Base-by-base conservation (phyloP, 768 basidiomycete species). In the Termitomyces sp. region DNA sequence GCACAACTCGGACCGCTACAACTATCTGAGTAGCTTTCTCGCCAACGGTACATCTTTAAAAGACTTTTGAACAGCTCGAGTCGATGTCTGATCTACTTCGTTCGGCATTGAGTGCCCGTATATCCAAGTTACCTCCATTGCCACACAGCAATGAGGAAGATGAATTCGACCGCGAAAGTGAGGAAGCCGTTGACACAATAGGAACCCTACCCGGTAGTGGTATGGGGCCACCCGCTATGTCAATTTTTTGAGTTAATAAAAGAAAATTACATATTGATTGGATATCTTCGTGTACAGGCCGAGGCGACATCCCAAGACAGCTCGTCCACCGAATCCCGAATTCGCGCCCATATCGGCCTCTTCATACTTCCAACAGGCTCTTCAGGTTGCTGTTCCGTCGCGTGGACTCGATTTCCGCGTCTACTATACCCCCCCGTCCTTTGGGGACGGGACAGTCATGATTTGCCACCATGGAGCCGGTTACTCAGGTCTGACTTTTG, bases 401-500 rank as follows among this genome's bases (percentile, higher is more conserved):
- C 75, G 84, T 7, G 74, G 74, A 18, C 81, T 92, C 5, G 84
- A 88, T 45, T 82, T 85, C 61, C 79, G 95, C 29, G 87, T 85
- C 10, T 97, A 98, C 70, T 90, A 95, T 66, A 89, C 91, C 0
- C 81, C 88, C 1, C 84, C 94, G 1, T 76, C 76, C 45, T 68
- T 71, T 29, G 60, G 72, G 18, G 73, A 76, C 49, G 79, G 76
- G 33, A 86, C 88, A 0, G 83, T 96, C 3, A 81, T 98, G 67
- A 79, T 98, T 5, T 95, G 91, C 71, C 94, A 97, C 63, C 96
- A 99, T 62, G 97, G 97, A 1, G 96, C 93, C 0, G 97, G 97
- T 13, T 93, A 93, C 66, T 87, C 88, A 0, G 97, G 85, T 0
- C 74, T 98, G 57, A 91, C 84, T 59, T 99, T 96, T 68, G 94